phyloP scores from a whole-genome alignment of 2,329 filamentous ascomycete species.

The Emergomyces africanus region DNA sequence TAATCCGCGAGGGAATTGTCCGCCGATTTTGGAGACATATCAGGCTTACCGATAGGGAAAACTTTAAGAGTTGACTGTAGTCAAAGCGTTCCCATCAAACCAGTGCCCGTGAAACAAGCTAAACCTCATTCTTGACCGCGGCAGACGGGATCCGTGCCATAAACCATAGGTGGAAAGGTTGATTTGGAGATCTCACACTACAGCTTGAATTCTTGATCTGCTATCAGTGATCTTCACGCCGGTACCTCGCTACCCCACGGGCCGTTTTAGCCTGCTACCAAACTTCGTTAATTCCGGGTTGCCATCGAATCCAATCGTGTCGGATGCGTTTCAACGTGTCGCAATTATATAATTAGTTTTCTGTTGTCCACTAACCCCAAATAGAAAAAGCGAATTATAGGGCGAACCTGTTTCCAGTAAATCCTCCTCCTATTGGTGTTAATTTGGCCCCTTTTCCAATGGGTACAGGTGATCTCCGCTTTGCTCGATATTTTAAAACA shows the following conservation, averaged over 20 bases:
- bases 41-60: too few species aligned
- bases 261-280: neutral
- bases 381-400: neutral
- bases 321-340: neutral
- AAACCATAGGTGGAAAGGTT: neutral
- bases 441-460: neutral
- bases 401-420: neutral
- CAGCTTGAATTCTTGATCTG: neutral
- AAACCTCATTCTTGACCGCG: neutral
- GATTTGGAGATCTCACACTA: neutral
- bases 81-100: neutral
- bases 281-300: too few species aligned
- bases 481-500: neutral
- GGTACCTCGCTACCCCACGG: neutral
- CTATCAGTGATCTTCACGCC: neutral
- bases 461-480: neutral
- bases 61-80: neutral
- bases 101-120: too few species aligned
- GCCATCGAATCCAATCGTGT: neutral
- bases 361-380: neutral
- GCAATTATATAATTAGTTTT: neutral
- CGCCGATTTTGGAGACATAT: too few species aligned
- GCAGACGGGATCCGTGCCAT: neutral
- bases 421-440: neutral
- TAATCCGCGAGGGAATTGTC: too few species aligned